phyloP scores from a whole-genome alignment of 495 filamentous ascomycete genomes.

The Aspergillus biplanus region DNA sequence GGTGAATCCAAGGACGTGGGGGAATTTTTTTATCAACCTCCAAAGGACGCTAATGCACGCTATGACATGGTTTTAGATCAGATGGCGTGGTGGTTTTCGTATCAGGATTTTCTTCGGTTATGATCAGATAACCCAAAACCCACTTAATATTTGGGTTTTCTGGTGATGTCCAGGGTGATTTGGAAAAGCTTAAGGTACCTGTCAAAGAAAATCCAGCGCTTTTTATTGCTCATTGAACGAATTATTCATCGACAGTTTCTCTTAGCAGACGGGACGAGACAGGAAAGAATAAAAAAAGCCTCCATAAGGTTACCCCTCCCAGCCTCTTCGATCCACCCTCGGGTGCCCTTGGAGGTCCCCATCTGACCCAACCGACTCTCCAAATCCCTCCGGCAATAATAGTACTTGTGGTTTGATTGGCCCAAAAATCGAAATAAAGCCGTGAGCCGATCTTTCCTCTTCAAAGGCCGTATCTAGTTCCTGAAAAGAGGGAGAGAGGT shows the following conservation, averaged over 20 bases:
- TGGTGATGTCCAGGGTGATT: too few relatives aligned
- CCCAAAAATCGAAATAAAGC: too few relatives aligned
- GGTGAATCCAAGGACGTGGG: not conserved
- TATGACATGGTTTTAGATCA: not conserved
- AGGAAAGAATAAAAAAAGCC: not conserved
- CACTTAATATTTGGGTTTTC: too few relatives aligned
- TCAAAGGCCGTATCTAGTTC: too few relatives aligned
- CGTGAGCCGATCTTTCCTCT: too few relatives aligned
- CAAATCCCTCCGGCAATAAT: too few relatives aligned
- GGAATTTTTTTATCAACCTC: not conserved
- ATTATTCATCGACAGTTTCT: too few relatives aligned
- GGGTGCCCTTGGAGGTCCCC: not conserved
- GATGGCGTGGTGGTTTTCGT: not conserved
- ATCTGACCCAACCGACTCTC: not conserved
- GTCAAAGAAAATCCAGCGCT: too few relatives aligned
- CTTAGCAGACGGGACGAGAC: not conserved
- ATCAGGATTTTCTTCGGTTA: not conserved
- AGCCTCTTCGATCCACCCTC: not conserved
- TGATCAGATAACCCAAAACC: not conserved
- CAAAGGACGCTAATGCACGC: constrained; percentile 7
- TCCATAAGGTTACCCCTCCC: not conserved
- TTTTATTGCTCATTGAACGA: too few relatives aligned
- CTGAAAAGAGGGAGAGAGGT: too few relatives aligned
- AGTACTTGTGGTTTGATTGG: too few relatives aligned
- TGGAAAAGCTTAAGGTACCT: too few relatives aligned